Base-by-base conservation (phyloP, 2,329 filamentous ascomycete species). In the Alternaria dauci region DNA sequence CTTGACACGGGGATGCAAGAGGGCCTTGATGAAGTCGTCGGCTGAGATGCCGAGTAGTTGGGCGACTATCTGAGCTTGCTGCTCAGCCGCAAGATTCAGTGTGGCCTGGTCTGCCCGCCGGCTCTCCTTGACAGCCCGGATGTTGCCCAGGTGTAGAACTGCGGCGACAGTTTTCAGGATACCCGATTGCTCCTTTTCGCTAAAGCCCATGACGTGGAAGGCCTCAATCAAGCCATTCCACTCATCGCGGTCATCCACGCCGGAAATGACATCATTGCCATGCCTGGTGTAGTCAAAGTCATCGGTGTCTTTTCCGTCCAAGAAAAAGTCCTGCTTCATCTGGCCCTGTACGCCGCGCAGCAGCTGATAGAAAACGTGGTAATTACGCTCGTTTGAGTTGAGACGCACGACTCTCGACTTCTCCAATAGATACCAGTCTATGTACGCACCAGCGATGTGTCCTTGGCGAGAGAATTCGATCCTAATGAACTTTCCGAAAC, bases 401-500 rank as follows among this genome's bases (percentile, higher is more conserved):
- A 97, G 87, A 42, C 89, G 90, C 20, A 99, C 94, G 8, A 99
- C 95, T 70, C 95, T 88, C n/a, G 95, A 99, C 79, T 99, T 99
- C 76, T 99, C 95, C 14, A 99, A 83, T 0, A 99, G 85, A 79
- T 98, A 99, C 95, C 95, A 99, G 77, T 99, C 94, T 67, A 99
- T 98, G 80, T 93, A 97, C 23, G 95, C 95, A 36, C 96, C 96
- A 4, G 91, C 91, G 67, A 99, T 99, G 55, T 95, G 91, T 28
- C 96, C 96, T 36, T 87, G 87, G 25, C 91, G 87, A 34, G 89
- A 93, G 80, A 99, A 97, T 76, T 97, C 93, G 73, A 99, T 99
- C 51, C 96, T 88, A 76, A 99, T 99, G 74, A 99, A 99, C 78
- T 99, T 99, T 75, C 95, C 95, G 73, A 99, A 99, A 66, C 95